Conservation (phyloP, 2,329 filamentous ascomycete species). For the Paraconiothyrium brasiliense region DNA sequence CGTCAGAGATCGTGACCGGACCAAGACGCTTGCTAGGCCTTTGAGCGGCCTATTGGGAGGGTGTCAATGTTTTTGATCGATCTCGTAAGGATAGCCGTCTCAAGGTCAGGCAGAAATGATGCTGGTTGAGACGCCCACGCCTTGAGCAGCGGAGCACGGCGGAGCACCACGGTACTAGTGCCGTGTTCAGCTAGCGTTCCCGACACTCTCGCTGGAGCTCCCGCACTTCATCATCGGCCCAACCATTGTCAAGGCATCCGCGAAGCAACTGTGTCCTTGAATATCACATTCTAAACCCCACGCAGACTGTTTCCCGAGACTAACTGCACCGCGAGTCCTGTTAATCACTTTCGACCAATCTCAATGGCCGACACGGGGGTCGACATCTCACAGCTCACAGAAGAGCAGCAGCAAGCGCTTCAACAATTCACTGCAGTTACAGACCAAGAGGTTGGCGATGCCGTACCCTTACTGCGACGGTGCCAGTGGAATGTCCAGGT, state of each 20-base stretch:
- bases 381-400: conserved; percentile 75
- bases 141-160: too few relatives aligned
- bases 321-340: neutral
- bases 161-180: neutral
- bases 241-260: neutral
- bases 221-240: conserved; percentile 1
- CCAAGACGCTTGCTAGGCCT: too few relatives aligned
- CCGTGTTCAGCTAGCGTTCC: neutral
- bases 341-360: neutral
- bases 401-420: conserved; percentile 81
- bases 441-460: conserved; percentile 78
- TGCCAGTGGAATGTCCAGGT: conserved; percentile 98
- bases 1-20: too few relatives aligned
- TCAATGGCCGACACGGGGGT: conserved; percentile 53
- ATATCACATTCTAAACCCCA: neutral
- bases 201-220: neutral
- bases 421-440: conserved; percentile 91
- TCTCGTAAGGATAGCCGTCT: too few relatives aligned
- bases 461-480: conserved; percentile 79
- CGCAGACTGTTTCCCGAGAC: neutral
- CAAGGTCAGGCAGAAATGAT: too few relatives aligned
- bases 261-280: conserved; percentile 13
- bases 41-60: too few relatives aligned
- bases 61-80: too few relatives aligned
- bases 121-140: too few relatives aligned